Base-by-base conservation (phyloP, 441 rosid genomes). In the Croton laevigatus region DNA sequence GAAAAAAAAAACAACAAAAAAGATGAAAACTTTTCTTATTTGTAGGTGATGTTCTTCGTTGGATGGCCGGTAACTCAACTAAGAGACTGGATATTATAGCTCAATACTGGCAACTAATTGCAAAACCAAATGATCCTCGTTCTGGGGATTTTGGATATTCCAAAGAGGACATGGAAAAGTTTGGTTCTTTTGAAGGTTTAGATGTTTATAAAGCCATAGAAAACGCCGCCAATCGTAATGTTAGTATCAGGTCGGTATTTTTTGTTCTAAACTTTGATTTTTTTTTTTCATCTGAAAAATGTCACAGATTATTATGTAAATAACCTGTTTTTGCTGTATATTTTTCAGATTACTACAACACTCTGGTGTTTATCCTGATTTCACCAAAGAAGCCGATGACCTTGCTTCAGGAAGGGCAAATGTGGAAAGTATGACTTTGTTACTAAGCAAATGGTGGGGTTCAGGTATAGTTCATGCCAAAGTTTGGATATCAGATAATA, bases 91-190 rank as follows among this genome's bases (percentile, higher is more conserved):
- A 94, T 77, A 76, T 94, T 66, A 94, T 94, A 69, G 91, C 93
- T 53, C 97, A 94, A 77, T 89, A 91, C 69, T 94, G 98, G 98
- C 91, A 91, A 75, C 79, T 94, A 42, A 70, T 69, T 36, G 91
- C 97, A 42, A 73, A 37, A n/a, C 91, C 97, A 2, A 83, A 80
- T 2, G 90, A 94, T 85, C 87, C 87, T 72, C 87, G 71, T 0
- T 89, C 98, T 0, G 94, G 98, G 12, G 98, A 91, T 80, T 91
- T 81, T 76, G 97, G 97, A 48, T 94, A 82, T 78, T 87, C 93
- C 0, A 54, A 76, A 37, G 74, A 81, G 0, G 89, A 88, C 37
- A 75, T 91, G 86, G 58, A 69, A 36, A 75, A 72, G 9, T 82
- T 91, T 59, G 94, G 94, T 61, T 89, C 91, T 22, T 64, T 69